These are phyloP conservation scores for Trichoderma atrobrunneum DNA, from an alignment of 2,329 filamentous ascomycete genomes.

Conservation along the genomic window DNA sequence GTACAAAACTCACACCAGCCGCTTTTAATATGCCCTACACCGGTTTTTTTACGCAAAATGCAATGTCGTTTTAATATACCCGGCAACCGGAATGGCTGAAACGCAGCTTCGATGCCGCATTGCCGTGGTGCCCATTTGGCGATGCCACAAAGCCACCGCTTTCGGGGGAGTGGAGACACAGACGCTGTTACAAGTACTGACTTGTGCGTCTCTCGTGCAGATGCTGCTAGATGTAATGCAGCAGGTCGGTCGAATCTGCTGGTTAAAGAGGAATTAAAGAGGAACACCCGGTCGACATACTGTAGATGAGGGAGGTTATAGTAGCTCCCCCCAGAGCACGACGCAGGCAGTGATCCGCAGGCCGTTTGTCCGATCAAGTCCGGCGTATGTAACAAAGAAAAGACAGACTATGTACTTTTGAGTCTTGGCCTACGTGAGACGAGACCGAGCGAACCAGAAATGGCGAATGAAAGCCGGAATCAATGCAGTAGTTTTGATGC, in stretches of 20 bases:
- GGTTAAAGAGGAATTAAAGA: neutral
- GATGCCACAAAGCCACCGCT: neutral
- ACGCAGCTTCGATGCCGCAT: slow-evolving; percentile 6
- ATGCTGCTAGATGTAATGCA: neutral
- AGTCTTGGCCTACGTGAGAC: slow-evolving; percentile 6
- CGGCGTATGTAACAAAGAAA: neutral
- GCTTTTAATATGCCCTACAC: neutral
- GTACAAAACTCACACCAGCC: neutral
- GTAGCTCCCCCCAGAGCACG: neutral
- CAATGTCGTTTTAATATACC: neutral
- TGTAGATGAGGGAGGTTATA: neutral
- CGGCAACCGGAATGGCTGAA: slow-evolving; percentile 1
- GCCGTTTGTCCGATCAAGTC: neutral
- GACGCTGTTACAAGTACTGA: neutral
- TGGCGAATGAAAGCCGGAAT: neutral
- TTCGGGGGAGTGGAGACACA: neutral
- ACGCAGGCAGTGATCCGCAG: neutral
- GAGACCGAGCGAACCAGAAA: neutral
- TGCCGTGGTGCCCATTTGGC: neutral
- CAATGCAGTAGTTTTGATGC: neutral
- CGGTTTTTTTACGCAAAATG: neutral
- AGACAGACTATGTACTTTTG: neutral
- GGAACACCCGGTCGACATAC: neutral
- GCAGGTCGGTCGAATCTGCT: neutral
- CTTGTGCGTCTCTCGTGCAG: neutral